Conservation (phyloP, 2,329 filamentous ascomycete genomes). For the Plenodomus biglobosus region DNA sequence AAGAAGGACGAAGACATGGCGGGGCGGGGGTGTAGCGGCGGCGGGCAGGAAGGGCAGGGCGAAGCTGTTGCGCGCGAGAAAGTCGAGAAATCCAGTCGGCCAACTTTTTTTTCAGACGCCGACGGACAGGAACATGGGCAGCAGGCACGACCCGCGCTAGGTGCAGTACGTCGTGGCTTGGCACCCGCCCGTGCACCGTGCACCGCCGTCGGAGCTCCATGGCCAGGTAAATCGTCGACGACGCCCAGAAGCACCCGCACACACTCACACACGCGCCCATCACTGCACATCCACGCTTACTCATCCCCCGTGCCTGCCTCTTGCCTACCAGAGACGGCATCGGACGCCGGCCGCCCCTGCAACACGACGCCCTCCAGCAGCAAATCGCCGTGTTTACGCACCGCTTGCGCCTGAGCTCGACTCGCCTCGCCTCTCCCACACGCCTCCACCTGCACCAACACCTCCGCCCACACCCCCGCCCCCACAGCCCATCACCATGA, state of each 20-base stretch:
- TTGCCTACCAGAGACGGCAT: background rate
- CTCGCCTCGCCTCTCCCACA: constrained; percentile 22
- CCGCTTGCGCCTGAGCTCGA: constrained; percentile 17
- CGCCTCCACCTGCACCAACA: background rate
- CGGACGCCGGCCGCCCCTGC: background rate
- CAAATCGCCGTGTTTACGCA: constrained; percentile 22
- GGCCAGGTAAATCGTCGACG: constrained; percentile 18
- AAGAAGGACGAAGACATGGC: constrained; percentile 86
- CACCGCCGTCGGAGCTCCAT: constrained; percentile 26
- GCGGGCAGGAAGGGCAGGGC: constrained; percentile 9
- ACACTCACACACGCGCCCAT: constrained; percentile 7
- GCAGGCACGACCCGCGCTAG: constrained; percentile 2
- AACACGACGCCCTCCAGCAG: background rate
- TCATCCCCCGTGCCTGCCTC: background rate
- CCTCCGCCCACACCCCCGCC: constrained; percentile 1
- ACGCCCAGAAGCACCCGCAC: too few relatives aligned
- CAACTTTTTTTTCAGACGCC: constrained; percentile 36
- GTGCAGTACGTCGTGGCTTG: constrained; percentile 10
- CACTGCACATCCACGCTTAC: constrained; percentile 2
- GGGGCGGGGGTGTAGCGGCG: constrained; percentile 7
- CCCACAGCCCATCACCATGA: constrained; percentile 33
- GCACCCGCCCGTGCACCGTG: constrained; percentile 13
- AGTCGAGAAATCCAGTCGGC: constrained; percentile 25
- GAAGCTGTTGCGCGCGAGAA: constrained; percentile 6
- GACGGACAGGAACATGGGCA: constrained; percentile 20